These are phyloP conservation scores for Trichopus zeylanicus DNA, from an alignment of 116 monocot genomes.

Conservation along the genomic window DNA sequence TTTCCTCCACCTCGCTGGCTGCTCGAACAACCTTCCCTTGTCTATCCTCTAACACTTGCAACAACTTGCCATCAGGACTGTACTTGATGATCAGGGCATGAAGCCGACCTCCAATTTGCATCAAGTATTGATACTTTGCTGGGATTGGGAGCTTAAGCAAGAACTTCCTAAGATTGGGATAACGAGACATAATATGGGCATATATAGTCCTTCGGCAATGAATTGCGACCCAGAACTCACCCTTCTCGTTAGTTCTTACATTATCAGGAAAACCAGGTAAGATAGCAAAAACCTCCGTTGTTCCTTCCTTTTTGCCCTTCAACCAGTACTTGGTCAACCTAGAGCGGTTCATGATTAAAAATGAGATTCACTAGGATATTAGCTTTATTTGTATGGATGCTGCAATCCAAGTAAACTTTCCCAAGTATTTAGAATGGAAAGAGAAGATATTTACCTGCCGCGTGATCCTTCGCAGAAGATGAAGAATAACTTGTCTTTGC, in stretches of 20 bases:
- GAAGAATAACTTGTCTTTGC: slow-evolving; percentile 81
- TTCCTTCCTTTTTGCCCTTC: slow-evolving; percentile 84
- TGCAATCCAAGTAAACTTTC: neutral
- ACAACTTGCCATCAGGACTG: slow-evolving; percentile 45
- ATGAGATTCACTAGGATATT: neutral
- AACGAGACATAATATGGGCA: slow-evolving; percentile 19
- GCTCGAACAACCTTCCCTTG: slow-evolving; percentile 68
- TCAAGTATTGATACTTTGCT: slow-evolving; percentile 51
- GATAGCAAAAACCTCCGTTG: slow-evolving; percentile 44
- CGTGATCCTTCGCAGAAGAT: slow-evolving; percentile 59
- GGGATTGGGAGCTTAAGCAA: slow-evolving; percentile 72
- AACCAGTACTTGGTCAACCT: slow-evolving; percentile 84
- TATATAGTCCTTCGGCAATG: slow-evolving; percentile 46
- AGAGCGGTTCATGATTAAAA: neutral
- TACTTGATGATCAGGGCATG: slow-evolving; percentile 57
- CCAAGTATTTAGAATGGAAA: no score
- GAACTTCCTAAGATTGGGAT: slow-evolving; percentile 46
- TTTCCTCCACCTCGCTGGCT: slow-evolving; percentile 84
- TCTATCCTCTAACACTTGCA: slow-evolving; percentile 70
- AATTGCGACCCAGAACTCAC: slow-evolving; percentile 87
- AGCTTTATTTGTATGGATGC: neutral
- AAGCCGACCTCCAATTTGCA: slow-evolving; percentile 43
- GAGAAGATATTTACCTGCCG: slow-evolving; percentile 42
- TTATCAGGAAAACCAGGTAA: slow-evolving; percentile 90
- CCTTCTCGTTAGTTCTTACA: slow-evolving; percentile 81